Base-by-base conservation (phyloP, 2,329 filamentous ascomycete genomes). In the Rutstroemia sp. region DNA sequence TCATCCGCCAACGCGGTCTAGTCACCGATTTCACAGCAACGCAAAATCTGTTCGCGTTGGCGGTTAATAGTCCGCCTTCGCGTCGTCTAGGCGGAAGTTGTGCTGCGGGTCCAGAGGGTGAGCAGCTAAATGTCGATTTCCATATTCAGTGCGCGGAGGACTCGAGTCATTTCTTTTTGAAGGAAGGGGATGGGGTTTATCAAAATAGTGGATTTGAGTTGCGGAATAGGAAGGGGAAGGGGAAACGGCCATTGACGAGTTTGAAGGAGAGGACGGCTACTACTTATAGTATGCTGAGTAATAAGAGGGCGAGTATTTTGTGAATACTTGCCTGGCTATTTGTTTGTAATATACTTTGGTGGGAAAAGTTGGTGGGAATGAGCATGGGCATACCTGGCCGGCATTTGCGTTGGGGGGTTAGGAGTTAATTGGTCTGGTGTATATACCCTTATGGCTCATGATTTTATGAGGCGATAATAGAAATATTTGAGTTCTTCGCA, bases 21-120 rank as follows among this genome's bases (percentile, higher is more conserved):
- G 81, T 92, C 7, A 91, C 86, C 0, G 89, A 92, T 71, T 91
- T 87, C 66, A 88, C 84, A 0, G 88, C 92, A 64, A 86, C 88
- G 0, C 82, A 86, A 54, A 91, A 91, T 66, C 72, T 91, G 2
- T 91, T 92, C 64, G 76, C 83, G 0, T 71, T 91, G 0, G 85
- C 87, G 2, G 75, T 92, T 52, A 90, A 90, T 65, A 80, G 75
- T 25, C 81, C 81, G 0, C 76, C 78, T 0, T 77, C 73, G 5
- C 66, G 74, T 2, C 69, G 73, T 3, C 62, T 85, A n/a, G 72
- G 74, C 0, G 82, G 82, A 0, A 76, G 73, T 6, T 83, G 81
- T 64, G 82, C 80, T 1, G 76, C 72, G 12, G 82, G 81, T 0
- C 81, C 81, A 1, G 55, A 65, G 27, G 61, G 60, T 0, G 59